Base-by-base conservation (phyloP, 306 rosid genomes). In the Alnus glutinosa region DNA sequence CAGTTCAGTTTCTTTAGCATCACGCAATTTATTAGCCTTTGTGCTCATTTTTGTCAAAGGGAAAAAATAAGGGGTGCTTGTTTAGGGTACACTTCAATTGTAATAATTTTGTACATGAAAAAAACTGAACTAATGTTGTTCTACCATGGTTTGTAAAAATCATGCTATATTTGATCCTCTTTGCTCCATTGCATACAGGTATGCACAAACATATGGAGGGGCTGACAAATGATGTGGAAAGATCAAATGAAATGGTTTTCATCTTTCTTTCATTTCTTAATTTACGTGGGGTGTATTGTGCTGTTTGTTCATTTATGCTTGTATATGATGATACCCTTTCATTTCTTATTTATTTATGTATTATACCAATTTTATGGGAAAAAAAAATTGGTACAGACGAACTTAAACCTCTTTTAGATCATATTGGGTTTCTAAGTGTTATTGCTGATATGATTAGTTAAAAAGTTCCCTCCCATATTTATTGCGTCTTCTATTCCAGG, bases 181-280 rank as follows among this genome's bases (percentile, higher is more conserved):
- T 15, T 52, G 2, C 81, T 48, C 30, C 80, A 73, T 75, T 49
- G 23, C 76, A 44, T 84, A 68, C 89, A 95, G 98, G 90, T 66
- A 82, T 92, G 84, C 90, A 84, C 89, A 87, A 86, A 55, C 94
- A 86, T 77, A 88, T 90, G 96, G 98, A 89, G 37, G 97, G 92
- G 79, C 82, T 92, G 82, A 79, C 97, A 57, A 90, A 95, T 89
- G 98, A 95, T 48, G 97, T 88, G 57, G 98, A 92, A 76, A 88
- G 98, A 90, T 95, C 98, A 76, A 87, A 87, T 73, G 98, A 95
- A 92, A 87, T 86, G 98, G 98, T 95, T 73, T 51, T 42, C 32
- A 39, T 81, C 79, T 50, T 82, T 85, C 85, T 7, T 46, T 76
- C 68, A 13, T 55, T 84, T 42, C 15, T 55, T 59, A 42, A 16